Percentiles rank a stretch among this genome's conserved stretches.
These are phyloP conservation scores for Picochlorum sp. DNA, from an alignment of 139 green algal genomes.

Conservation along the genomic window DNA sequence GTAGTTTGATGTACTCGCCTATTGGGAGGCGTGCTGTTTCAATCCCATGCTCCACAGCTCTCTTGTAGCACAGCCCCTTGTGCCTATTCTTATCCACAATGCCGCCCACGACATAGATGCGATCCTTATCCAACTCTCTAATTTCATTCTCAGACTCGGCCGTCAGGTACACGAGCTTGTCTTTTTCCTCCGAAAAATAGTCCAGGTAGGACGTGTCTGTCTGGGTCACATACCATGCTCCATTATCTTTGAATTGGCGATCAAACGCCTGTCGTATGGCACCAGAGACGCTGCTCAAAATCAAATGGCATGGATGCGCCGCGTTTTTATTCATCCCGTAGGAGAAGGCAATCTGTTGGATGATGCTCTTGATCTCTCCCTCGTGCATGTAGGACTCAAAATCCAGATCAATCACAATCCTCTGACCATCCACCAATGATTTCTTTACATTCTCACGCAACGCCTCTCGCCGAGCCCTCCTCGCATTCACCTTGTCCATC, in stretches of 20 bases:
- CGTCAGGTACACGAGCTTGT: slow-evolving; percentile 73
- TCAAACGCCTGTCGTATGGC: slow-evolving; percentile 15
- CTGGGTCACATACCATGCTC: slow-evolving; percentile 47
- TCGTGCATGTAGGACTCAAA: slow-evolving; percentile 60
- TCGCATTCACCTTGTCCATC: slow-evolving; percentile 1
- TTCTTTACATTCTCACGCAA: not conserved
- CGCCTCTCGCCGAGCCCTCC: not conserved
- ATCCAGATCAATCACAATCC: slow-evolving; percentile 63
- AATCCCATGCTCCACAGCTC: slow-evolving; percentile 51
- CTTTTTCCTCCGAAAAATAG: slow-evolving; percentile 27
- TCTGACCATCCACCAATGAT: slow-evolving; percentile 27
- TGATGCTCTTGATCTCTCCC: slow-evolving; percentile 45
- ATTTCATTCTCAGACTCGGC: slow-evolving; percentile 65
- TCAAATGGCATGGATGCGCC: slow-evolving; percentile 34
- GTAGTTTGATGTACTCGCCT: slow-evolving; percentile 46
- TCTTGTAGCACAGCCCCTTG: slow-evolving; percentile 48
- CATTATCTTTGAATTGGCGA: slow-evolving; percentile 24
- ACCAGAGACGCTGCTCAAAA: slow-evolving; percentile 42
- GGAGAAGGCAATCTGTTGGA: slow-evolving; percentile 57
- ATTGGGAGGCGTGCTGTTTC: slow-evolving; percentile 71
- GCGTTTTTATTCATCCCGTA: slow-evolving; percentile 48
- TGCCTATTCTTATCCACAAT: slow-evolving; percentile 79
- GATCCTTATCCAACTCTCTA: slow-evolving; percentile 44
- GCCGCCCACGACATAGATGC: slow-evolving; percentile 77
- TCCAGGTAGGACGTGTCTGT: slow-evolving; percentile 33